phyloP scores from a whole-genome alignment of 2,329 filamentous ascomycete species.

The Diplodia scrobiculata region DNA sequence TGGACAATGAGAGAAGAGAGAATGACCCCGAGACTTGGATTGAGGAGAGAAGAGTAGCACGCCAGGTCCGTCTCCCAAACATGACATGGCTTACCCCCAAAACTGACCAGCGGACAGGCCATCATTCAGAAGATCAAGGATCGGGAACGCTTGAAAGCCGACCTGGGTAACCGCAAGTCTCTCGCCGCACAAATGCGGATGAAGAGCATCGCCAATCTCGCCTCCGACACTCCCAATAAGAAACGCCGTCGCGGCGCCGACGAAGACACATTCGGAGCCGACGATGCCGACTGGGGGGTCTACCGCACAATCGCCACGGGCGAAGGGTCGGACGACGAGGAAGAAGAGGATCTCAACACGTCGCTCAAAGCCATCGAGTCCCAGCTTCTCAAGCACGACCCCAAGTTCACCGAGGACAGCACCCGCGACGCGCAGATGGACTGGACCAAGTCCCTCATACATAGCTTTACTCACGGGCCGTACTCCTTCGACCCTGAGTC shows the following conservation, averaged over 20 bases:
- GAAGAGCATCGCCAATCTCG: conserved; percentile 96
- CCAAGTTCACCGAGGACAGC: conserved; percentile 85
- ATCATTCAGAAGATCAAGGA: conserved; percentile 87
- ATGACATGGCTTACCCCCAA: conserved; percentile 14
- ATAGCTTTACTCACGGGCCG: conserved; percentile 86
- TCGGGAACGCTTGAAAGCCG: conserved; percentile 86
- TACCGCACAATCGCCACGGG: conserved; percentile 90
- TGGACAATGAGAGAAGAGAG: conserved; percentile 80
- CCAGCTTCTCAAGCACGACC: conserved; percentile 83
- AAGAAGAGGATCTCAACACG: conserved; percentile 81
- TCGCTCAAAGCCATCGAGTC: conserved; percentile 76
- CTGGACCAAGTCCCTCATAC: conserved; percentile 89
- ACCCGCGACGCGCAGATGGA: conserved; percentile 90
- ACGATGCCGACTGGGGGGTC: conserved; percentile 97
- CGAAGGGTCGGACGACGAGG: conserved; percentile 79
- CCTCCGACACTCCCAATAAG: conserved; percentile 79
- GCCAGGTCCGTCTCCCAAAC: conserved; percentile 50
- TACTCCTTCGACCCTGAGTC: conserved; percentile 80
- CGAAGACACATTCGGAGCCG: conserved; percentile 94
- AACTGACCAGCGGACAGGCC: conserved; percentile 48
- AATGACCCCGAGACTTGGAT: conserved; percentile 87
- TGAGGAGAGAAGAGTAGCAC: conserved; percentile 73
- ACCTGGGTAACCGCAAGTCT: conserved; percentile 94
- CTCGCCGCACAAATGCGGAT: conserved; percentile 95
- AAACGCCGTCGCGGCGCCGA: conserved; percentile 85